Conservation (phyloP, 2,329 filamentous ascomycete species). For the Exophiala calicioides region DNA sequence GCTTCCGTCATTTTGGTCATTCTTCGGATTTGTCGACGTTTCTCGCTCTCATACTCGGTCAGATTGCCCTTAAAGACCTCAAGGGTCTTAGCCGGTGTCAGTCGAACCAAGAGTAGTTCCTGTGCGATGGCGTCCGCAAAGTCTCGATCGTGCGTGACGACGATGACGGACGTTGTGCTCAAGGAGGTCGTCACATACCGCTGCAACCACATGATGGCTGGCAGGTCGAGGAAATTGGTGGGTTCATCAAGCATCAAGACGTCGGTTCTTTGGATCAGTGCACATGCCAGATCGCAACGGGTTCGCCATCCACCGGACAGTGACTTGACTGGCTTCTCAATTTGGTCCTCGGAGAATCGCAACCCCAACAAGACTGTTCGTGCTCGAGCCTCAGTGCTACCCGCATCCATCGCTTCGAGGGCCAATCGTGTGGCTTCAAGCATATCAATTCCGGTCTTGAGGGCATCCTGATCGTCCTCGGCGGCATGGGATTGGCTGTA, state of each 20-base stretch:
- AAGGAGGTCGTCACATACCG: slow-evolving; percentile 63
- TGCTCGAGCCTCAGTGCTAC: slow-evolving; percentile 28
- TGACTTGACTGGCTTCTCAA: slow-evolving; percentile 34
- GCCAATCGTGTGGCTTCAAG: slow-evolving; percentile 25
- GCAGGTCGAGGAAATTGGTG: slow-evolving; percentile 80
- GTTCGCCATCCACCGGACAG: slow-evolving; percentile 79
- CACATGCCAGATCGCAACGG: slow-evolving; percentile 64
- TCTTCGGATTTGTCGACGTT: slow-evolving; percentile 61
- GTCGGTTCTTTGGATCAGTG: slow-evolving; percentile 71
- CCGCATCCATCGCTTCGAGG: slow-evolving; percentile 29
- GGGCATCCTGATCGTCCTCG: slow-evolving; percentile 23
- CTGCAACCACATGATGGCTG: slow-evolving; percentile 84
- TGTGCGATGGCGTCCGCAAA: slow-evolving; percentile 75
- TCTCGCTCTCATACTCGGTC: slow-evolving; percentile 68
- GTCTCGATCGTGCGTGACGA: slow-evolving; percentile 80
- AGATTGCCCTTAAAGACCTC: slow-evolving; percentile 76
- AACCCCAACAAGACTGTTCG: slow-evolving; percentile 26
- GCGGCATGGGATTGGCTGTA: slow-evolving; percentile 2
- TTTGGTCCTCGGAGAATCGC: slow-evolving; percentile 27
- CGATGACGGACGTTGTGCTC: slow-evolving; percentile 62
- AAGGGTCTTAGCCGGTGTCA: slow-evolving; percentile 61
- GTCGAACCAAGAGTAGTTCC: slow-evolving; percentile 71
- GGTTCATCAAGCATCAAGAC: slow-evolving; percentile 83
- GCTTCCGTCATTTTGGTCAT: slow-evolving; percentile 77
- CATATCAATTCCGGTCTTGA: slow-evolving; percentile 26